Conservation (phyloP, 2,329 filamentous ascomycete genomes). For the Gaeumannomyces tritici region DNA sequence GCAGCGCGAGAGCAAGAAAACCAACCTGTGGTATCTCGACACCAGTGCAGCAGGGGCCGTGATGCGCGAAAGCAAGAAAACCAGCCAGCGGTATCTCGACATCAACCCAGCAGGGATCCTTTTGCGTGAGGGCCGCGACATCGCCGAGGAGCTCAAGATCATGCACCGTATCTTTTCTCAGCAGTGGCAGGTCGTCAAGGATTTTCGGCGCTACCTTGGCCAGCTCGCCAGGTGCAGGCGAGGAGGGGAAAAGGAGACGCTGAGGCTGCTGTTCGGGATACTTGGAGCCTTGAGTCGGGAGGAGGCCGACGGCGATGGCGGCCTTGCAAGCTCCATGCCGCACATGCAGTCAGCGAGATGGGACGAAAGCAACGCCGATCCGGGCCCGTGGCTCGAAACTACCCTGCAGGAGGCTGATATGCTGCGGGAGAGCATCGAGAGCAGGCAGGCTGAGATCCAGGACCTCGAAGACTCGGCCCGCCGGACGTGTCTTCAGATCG, state of each 20-base stretch:
- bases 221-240: background rate
- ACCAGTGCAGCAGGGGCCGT: slow-evolving; percentile 32
- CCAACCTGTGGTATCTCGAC: slow-evolving; percentile 17
- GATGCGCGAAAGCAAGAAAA: slow-evolving; percentile 15
- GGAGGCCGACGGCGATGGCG: background rate
- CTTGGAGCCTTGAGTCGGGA: background rate
- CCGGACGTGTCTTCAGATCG: background rate
- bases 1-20: too few relatives aligned
- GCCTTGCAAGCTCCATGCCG: background rate
- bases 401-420: background rate
- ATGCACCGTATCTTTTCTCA: slow-evolving; percentile 28
- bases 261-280: background rate
- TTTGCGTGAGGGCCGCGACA: slow-evolving; percentile 34
- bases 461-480: background rate
- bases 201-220: slow-evolving; percentile 8
- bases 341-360: too few relatives aligned
- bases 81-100: slow-evolving; percentile 16
- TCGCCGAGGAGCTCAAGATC: slow-evolving; percentile 37
- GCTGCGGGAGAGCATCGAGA: background rate
- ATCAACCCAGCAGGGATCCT: slow-evolving; percentile 32
- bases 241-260: background rate
- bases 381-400: background rate
- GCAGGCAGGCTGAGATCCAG: background rate
- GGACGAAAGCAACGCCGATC: too few relatives aligned
- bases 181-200: slow-evolving; percentile 22